Evolutionary conservation across 225 moss, liverwort and hornwort genomes (phyloP), one percentile per base, ranked within the genome.

Genomic region (Pleurozium schreberi): DNA sequence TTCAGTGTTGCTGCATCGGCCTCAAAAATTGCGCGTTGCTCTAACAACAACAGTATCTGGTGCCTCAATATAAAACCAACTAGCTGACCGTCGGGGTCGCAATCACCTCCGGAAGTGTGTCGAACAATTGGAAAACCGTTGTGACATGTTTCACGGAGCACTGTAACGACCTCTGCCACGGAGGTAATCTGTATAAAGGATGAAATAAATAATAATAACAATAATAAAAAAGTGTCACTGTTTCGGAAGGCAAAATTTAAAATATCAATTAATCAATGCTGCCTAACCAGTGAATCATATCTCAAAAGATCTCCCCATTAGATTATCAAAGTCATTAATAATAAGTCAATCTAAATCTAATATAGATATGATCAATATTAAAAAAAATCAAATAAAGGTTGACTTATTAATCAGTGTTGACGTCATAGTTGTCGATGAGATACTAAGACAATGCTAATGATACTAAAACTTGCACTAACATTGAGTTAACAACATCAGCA

Each of bases 121-220:
- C 94, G 93, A 90, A 96, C 86, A 63, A 96, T 91, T 62, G 97
- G 97, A 83, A 96, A 97, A 23, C 97, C 97, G 87, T 93, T 93
- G 88, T 93, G 93, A 67, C 79, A 82, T 67, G 86, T 93, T 58
- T 89, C 91, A 80, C 91, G 92, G 52, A 97, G 92, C 42, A 93
- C 91, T 66, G 92, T 78, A 31, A 88, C 85, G 61, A 96, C 91
- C 53, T 93, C 92, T 65, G 84, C 84, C 75, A 96, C 91, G 27
- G 93, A 89, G 23, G 82, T 89, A 82, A 96, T 90, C 96, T 96
- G 93, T 36, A 62, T 69, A 69, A 36, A 17, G 30, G 58, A 83
- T 52, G 49, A 53, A 84, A 73, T 26, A 42, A n/a, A 73, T 18
- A 43, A 88, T 45, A n/a, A n/a, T n/a, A n/a, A n/a, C n/a, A n/a